phyloP scores from a whole-genome alignment of 108 stramenopile genomes.

The Fragilaria radians region DNA sequence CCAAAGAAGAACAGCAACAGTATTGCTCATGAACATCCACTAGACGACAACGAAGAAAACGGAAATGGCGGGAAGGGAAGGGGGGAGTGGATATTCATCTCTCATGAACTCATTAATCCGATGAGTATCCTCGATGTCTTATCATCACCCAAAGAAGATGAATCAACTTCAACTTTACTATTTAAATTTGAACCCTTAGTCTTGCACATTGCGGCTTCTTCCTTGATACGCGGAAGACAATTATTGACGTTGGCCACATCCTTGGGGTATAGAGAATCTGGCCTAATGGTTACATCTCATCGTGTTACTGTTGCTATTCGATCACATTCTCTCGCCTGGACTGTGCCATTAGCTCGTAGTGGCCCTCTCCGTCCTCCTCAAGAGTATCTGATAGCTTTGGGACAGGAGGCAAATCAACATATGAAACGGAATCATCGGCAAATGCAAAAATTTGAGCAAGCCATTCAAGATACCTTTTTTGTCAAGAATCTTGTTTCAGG shows the following conservation, averaged over 20 bases:
- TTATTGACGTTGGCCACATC: conserved; percentile 49
- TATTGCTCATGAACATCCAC: no score
- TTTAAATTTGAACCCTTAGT: conserved; percentile 78
- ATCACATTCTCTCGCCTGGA: conserved; percentile 44
- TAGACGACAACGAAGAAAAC: conserved; percentile 5
- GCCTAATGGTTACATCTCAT: conserved; percentile 48
- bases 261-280: conserved; percentile 80
- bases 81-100: conserved; percentile 67
- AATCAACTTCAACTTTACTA: conserved; percentile 5
- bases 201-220: conserved; percentile 69
- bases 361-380: conserved; percentile 14
- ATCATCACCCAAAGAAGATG: conserved; percentile 1
- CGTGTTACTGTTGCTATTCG: conserved; percentile 65
- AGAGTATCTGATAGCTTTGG: conserved; percentile 42
- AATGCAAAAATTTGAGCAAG: conserved; percentile 40
- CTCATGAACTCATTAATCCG: conserved; percentile 51
- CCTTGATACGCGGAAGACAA: conserved; percentile 36
- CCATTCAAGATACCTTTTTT: no score
- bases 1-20: conserved; percentile 16
- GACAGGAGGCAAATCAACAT: conserved; percentile 51
- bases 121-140: conserved; percentile 26
- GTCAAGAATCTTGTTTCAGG: no score
- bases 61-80: conserved; percentile 58
- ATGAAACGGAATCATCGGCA: conserved; percentile 51
- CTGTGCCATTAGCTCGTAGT: conserved; percentile 27